These are phyloP conservation scores for Blepharisma stoltei DNA, from an alignment of 73 alveolate species.

Conservation along the genomic window DNA sequence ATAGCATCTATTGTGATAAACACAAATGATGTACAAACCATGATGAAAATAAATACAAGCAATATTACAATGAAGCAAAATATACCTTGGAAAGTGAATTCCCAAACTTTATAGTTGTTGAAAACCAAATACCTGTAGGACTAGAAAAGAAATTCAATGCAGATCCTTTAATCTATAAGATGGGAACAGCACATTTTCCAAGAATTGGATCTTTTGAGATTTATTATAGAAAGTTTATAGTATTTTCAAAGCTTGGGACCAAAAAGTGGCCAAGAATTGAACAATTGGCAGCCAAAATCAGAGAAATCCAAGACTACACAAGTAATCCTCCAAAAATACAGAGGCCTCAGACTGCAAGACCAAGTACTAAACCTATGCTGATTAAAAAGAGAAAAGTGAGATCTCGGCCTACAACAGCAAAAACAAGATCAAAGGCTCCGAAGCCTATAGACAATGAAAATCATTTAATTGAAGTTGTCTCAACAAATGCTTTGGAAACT, in stretches of 20 bases:
- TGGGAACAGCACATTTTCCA: slow-evolving; percentile 33
- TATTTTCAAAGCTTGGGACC: slow-evolving; percentile 45
- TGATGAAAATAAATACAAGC: slow-evolving; percentile 28
- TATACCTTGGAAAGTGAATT: slow-evolving; percentile 5
- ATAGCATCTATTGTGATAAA: slow-evolving; percentile 23
- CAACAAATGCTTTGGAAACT: not conserved
- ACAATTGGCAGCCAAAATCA: not conserved
- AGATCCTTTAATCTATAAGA: not conserved
- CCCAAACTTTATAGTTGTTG: slow-evolving; percentile 37
- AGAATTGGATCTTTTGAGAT: slow-evolving; percentile 59
- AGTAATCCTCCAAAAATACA: not conserved
- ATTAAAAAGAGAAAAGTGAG: not conserved
- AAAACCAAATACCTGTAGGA: slow-evolving; percentile 40
- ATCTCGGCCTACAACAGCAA: not conserved
- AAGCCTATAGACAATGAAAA: not conserved
- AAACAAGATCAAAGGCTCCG: not conserved
- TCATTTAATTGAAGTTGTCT: not conserved
- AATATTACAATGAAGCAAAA: not conserved
- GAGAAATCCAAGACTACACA: not conserved
- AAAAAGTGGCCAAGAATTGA: slow-evolving; percentile 45
- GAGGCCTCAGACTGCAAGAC: not conserved
- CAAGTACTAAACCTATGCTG: not conserved
- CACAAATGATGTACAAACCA: slow-evolving; percentile 55
- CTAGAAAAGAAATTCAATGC: not conserved
- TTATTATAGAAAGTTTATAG: slow-evolving; percentile 22